Base-by-base conservation (phyloP, 139 green algal species). In the Microglena sp. region DNA sequence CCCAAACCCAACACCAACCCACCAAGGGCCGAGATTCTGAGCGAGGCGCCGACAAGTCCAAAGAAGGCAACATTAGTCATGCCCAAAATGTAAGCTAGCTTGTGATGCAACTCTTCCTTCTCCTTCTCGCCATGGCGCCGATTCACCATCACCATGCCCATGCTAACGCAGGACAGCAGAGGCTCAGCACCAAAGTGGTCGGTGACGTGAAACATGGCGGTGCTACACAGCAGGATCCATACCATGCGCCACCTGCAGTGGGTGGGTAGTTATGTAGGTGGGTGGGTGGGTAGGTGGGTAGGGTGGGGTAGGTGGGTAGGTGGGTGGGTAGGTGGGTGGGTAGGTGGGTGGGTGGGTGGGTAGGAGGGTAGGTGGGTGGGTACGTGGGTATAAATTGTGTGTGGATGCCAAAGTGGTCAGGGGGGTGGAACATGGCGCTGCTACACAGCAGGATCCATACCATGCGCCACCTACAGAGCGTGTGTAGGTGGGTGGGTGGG, bases 41-140 rank as follows among this genome's bases (percentile, higher is more conserved):
- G 66, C 0, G 72, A 81, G 4, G 86, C 86, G 1, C 88, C 88
- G 33, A 84, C 85, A 44, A 95, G 77, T 0, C 76, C 80, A 66
- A 96, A 96, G 77, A 96, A 93, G 0, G 83, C 72, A 8, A 89
- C 67, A 66, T 92, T 92, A 40, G 86, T 80, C 4, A 78, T 5
- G 0, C 73, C 66, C 78, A 90, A 87, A 33, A 89, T 69, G 36
- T 44, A 30, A 29, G 62, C 65, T 2, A 93, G 53, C 6, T 74
- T 66, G 0, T 6, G n/a, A 33, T 77, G 60, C 30, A 90, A 70
- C 62, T 84, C 79, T 60, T 89, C 77, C 30, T 70, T 66, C 30
- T 82, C 75, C 40, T 45, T 70, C 5, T 63, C 68, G 60, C 74
- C 69, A 60, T 60, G 65, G 65, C 78, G 79, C 8, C 75, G 66